phyloP scores from a whole-genome alignment of 2,329 filamentous ascomycete species.

The Dothiorella sarmentorum region DNA sequence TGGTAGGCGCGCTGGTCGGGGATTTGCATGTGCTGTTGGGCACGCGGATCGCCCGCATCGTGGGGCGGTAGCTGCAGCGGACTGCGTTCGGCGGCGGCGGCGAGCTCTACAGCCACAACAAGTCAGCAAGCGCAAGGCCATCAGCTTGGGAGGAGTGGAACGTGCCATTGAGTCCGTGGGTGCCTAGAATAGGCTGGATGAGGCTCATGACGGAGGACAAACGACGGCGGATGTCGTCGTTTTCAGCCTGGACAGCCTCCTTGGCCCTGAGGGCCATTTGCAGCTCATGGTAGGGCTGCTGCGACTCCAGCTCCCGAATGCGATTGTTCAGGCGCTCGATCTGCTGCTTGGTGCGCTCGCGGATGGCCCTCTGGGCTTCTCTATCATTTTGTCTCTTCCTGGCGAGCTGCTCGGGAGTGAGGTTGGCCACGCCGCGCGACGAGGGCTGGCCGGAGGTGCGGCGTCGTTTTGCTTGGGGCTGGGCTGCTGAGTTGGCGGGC shows the following conservation, averaged over 20 bases:
- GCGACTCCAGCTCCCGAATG: slow-evolving; percentile 72
- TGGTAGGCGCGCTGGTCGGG: slow-evolving; percentile 20
- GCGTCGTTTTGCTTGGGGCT: slow-evolving; percentile 29
- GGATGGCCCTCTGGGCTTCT: slow-evolving; percentile 80
- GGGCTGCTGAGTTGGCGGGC: not conserved
- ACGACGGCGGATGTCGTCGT: slow-evolving; percentile 69
- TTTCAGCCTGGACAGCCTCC: slow-evolving; percentile 73
- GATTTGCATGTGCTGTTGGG: slow-evolving; percentile 14
- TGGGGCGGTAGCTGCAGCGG: slow-evolving; percentile 36
- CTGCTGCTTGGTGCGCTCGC: slow-evolving; percentile 75
- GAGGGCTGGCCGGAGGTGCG: slow-evolving; percentile 36
- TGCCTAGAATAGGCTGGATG: slow-evolving; percentile 56
- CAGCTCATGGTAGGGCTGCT: slow-evolving; percentile 80
- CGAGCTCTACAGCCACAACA: slow-evolving; percentile 38
- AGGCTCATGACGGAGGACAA: slow-evolving; percentile 63
- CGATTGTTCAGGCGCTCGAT: slow-evolving; percentile 71
- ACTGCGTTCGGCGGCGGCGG: slow-evolving; percentile 45
- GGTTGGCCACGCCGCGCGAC: slow-evolving; percentile 75
- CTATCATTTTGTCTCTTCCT: slow-evolving; percentile 90
- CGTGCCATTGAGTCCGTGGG: slow-evolving; percentile 43
- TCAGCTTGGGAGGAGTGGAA: not conserved
- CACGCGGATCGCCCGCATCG: slow-evolving; percentile 23
- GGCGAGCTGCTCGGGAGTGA: slow-evolving; percentile 83
- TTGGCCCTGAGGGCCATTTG: slow-evolving; percentile 72
- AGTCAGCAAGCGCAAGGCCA: not conserved